Evolutionary conservation across 192 early-diverging fungal genomes (phyloP), one percentile per base, ranked within the genome.

Genomic region (Geranomyces variabilis): DNA sequence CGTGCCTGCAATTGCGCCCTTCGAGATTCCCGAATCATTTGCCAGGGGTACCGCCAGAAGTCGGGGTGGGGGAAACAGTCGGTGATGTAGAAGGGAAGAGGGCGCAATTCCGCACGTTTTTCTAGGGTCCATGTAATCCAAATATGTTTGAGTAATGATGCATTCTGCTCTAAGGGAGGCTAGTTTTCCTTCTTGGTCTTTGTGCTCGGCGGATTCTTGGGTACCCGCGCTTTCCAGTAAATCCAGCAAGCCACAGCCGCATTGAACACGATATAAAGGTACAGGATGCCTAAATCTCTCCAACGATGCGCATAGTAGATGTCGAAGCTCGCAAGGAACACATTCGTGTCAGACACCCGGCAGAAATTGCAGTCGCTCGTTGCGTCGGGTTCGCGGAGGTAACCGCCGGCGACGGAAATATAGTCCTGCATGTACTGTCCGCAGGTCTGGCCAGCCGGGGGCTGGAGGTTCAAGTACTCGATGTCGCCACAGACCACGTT

Each of bases 231-330:
- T 33, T 10, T 13, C 60, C 60, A 62, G 33, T 62, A 62, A 26
- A 62, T 34, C 60, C 8, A 8, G 10, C 8, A 62, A 8, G 60
- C 60, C 30, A 28, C 22, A 12, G 22, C 26, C 6, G 22, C 34
- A 22, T 90, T 89, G 71, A 89, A 88, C 12, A 81, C 69, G 15
- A 75, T 70, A 66, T 82, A 90, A 1, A 74, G 82, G 56, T 81
- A 67, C n/a, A 90, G 34, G 67, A 90, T 86, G 31, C 84, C 86
- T 56, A 88, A 83, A 58, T 90, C 87, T 44, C 88, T 74, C 81
- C 83, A 90, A 49, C 88, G 81, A 53, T 88, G 75, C 29, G 59
- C 75, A 62, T 80, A 88, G 66, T 66, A 75, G 85, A 86, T 87
- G 45, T 76, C 83, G 7, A 89, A 76, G 14, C 49, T 51, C 0